Base-by-base conservation (phyloP, 2,329 filamentous ascomycete genomes). In the Dendryphion nanum region DNA sequence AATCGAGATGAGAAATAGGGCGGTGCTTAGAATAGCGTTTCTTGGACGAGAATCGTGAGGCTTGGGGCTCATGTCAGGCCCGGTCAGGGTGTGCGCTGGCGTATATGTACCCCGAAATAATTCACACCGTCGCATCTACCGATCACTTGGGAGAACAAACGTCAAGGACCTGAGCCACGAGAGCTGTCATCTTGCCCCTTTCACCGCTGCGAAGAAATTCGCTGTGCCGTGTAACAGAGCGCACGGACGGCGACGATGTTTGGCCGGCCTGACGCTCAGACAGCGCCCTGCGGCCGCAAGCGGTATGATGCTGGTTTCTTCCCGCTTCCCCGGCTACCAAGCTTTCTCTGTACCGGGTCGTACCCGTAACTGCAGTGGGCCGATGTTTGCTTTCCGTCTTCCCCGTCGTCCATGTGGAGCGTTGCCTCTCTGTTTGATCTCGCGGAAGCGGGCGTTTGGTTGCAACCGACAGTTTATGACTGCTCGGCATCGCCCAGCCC, bases 151-250 rank as follows among this genome's bases (percentile, higher is more conserved):
- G 47, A 42, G 41, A 55, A 47, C 51, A 55, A 58, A 53, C 53
- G 52, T 44, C 41, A 44, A 47, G 45, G 41, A 48, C 33, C 26
- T 41, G 40, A 42, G 51, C 40, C 47, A 50, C 47, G 44, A 53
- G 55, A 60, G 45, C 41, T 53, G 48, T 51, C 50, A 42, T 47
- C 10, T 48, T 18, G 19, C 44, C 45, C 43, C 44, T 42, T 55
- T 54, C 55, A 59, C 56, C 53, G 57, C 57, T 48, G 50, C 26
- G 35, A 23, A 16, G 43, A 40, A 26, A 10, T 44, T 45, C 49
- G 37, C 40, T 40, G 41, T 37, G 41, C 41, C 51, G 53, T 59
- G 55, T 55, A 51, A 59, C 58, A 40, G 38, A n/a, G n/a, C n/a
- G 23, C 23, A 26, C 23, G 23, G 23, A 26, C 23, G 23, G n/a